Evolutionary conservation across 176 grass and related monocot species (phyloP).

Genomic region (Oryza glumipatula): DNA sequence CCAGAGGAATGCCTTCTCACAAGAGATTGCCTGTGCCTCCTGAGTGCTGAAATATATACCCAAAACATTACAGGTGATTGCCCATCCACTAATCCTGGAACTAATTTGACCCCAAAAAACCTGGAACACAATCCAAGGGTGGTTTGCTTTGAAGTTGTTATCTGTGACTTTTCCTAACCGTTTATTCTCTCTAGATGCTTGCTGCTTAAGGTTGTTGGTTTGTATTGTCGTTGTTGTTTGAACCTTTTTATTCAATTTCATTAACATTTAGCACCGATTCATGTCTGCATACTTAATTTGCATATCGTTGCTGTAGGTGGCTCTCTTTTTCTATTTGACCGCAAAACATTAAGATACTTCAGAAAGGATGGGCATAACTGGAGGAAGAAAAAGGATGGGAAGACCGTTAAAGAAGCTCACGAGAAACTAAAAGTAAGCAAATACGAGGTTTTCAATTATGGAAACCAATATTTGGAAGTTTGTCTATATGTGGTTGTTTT

Average conservation of each 20-base stretch:
- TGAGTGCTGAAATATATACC: not conserved
- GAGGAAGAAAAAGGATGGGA: constrained; percentile 84
- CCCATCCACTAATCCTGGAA: not conserved
- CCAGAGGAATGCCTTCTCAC: not conserved
- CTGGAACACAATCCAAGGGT: not conserved
- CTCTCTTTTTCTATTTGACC: constrained; percentile 75
- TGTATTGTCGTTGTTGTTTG: not conserved
- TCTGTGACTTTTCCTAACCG: not conserved
- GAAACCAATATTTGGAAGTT: not conserved
- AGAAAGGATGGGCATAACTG: constrained; percentile 80
- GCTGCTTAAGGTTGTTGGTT: not conserved
- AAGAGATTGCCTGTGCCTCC: not conserved
- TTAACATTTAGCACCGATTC: constrained; percentile 9
- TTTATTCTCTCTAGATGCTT: constrained; percentile 9
- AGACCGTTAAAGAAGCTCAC: constrained; percentile 80
- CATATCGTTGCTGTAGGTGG: constrained; percentile 51
- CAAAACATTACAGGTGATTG: constrained; percentile 1
- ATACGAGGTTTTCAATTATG: constrained; percentile 8
- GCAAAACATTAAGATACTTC: constrained; percentile 77
- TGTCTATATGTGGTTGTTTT: not conserved
- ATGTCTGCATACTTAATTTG: constrained; percentile 24
- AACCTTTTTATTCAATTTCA: constrained; percentile 2
- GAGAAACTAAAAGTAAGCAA: constrained; percentile 79
- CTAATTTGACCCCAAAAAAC: no score
- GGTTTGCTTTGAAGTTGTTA: not conserved